phyloP scores from a whole-genome alignment of 2,329 filamentous ascomycete species.

The Alternaria gaisen region DNA sequence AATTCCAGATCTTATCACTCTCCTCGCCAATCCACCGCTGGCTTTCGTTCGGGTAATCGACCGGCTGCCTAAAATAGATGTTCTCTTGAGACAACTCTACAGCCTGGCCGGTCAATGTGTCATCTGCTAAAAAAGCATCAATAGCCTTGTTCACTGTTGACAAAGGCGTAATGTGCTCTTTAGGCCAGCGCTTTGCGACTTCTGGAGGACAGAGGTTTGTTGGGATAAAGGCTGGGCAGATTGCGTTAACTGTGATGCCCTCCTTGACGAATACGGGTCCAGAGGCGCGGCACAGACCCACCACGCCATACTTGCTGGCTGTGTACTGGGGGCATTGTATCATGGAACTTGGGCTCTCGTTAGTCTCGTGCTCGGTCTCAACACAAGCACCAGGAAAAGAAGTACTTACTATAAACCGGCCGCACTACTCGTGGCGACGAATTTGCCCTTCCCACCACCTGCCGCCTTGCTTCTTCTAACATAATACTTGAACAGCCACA shows the following conservation, averaged over 20 bases:
- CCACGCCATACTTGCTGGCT: constrained; percentile 54
- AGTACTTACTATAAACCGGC: constrained; percentile 50
- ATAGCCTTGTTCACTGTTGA: constrained; percentile 53
- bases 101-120: constrained; percentile 50
- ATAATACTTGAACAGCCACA: constrained; percentile 56
- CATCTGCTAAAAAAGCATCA: constrained; percentile 47
- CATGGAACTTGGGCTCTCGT: constrained; percentile 23
- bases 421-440: constrained; percentile 52
- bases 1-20: constrained; percentile 45
- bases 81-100: constrained; percentile 55
- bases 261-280: constrained; percentile 47
- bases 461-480: constrained; percentile 48
- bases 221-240: constrained; percentile 53
- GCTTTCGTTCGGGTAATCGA: constrained; percentile 53
- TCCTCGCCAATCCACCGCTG: constrained; percentile 50
- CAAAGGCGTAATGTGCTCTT: constrained; percentile 54
- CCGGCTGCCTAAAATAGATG: constrained; percentile 52
- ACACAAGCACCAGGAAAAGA: neutral
- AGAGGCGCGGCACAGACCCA: constrained; percentile 51
- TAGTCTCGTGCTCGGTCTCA: neutral
- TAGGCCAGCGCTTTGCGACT: constrained; percentile 48
- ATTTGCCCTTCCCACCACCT: constrained; percentile 48
- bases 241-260: constrained; percentile 52
- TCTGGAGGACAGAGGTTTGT: constrained; percentile 53
- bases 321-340: constrained; percentile 53